phyloP scores from a whole-genome alignment of 345 rosid species.

The Lenwebbia sp. region DNA sequence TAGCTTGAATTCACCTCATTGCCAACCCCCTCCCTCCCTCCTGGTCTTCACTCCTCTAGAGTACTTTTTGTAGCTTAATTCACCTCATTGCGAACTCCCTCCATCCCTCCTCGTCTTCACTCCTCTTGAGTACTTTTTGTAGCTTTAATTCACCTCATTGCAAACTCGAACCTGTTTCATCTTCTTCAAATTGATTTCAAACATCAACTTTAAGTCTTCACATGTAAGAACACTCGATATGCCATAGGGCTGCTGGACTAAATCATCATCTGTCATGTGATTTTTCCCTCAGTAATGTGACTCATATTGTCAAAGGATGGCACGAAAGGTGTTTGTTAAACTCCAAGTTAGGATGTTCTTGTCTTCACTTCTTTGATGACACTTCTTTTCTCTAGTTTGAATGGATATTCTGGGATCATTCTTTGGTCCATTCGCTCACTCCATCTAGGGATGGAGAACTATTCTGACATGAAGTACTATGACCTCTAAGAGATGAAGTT shows the following conservation, averaged over 20 bases:
- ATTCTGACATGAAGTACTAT: not conserved
- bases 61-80: not conserved
- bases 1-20: not conserved
- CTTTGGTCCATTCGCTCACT: not conserved
- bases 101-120: not conserved
- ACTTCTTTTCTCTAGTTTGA: not conserved
- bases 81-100: not conserved
- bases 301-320: not conserved
- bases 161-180: not conserved
- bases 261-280: not conserved
- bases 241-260: not conserved
- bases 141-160: not conserved
- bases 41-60: not conserved
- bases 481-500: not conserved
- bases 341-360: not conserved
- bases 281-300: not conserved
- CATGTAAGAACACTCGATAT: not conserved
- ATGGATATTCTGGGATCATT: not conserved
- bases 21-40: not conserved
- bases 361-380: not conserved
- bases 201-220: not conserved
- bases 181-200: not conserved
- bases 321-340: not conserved
- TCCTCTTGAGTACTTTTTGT: not conserved
- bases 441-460: not conserved